Percentiles rank a stretch among this genome's conserved stretches.
These are phyloP conservation scores for Lavandula angustifolia DNA, from an alignment of 257 asterid species.

Conservation along the genomic window DNA sequence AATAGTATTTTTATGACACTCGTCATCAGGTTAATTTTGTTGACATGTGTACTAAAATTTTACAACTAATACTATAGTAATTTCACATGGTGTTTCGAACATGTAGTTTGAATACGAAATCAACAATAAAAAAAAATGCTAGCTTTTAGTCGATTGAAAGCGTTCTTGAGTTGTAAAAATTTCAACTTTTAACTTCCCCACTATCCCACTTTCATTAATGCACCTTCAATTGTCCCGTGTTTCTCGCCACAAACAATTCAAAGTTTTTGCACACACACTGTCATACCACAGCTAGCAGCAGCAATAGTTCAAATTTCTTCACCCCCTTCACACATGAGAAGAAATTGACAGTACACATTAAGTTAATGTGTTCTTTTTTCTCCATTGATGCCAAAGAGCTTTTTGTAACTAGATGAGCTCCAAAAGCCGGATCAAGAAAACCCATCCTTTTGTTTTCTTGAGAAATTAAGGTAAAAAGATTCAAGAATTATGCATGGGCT, in stretches of 20 bases:
- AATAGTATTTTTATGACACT: too few relatives aligned
- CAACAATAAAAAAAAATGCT: not conserved
- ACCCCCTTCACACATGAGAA: not conserved
- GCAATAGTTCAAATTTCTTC: constrained; percentile 12
- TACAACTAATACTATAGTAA: too few relatives aligned
- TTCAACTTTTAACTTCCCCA: constrained; percentile 41
- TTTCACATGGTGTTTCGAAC: too few relatives aligned
- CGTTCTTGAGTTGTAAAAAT: constrained; percentile 19
- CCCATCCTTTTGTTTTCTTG: constrained; percentile 3
- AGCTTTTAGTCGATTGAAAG: not conserved
- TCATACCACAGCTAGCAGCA: constrained; percentile 21
- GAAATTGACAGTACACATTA: constrained; percentile 22
- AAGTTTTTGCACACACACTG: constrained; percentile 15
- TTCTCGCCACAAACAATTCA: constrained; percentile 38
- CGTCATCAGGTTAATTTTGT: too few relatives aligned
- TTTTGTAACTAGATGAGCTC: constrained; percentile 30
- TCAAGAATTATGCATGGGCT: constrained; percentile 83
- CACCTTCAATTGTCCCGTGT: constrained; percentile 39
- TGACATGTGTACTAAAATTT: too few relatives aligned
- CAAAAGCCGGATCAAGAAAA: constrained; percentile 32
- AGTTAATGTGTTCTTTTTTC: not conserved
- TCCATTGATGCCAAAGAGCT: constrained; percentile 37
- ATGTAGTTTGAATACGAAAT: too few relatives aligned
- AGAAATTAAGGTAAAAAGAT: constrained; percentile 9
- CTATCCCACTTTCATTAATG: constrained; percentile 49